Base-by-base conservation (phyloP, 1,139 yeast species). In the Pichia sp. region DNA sequence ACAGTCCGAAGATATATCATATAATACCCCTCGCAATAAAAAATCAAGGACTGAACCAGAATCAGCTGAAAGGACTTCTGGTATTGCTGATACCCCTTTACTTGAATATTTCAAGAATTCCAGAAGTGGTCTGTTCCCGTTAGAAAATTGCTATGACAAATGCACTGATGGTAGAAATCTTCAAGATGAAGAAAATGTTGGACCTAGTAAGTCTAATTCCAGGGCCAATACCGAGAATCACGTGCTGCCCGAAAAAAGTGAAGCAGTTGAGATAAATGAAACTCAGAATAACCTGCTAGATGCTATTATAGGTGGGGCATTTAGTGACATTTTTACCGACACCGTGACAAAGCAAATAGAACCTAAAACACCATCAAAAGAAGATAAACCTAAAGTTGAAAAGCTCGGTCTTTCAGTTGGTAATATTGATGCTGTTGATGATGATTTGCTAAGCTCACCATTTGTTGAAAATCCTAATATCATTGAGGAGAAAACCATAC, bases 311-410 rank as follows among this genome's bases (percentile, higher is more conserved):
- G 72, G 67, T 40, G 70, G 69, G 4, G 73, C 71, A 0, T 62
- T 74, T 4, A 81, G 79, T 55, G 84, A 80, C 2, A 78, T 78
- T 63, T 79, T 77, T 3, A 80, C 84, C 0, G 84, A 80, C 58
- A 80, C 84, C 0, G 65, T 79, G 3, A 60, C 65, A 1, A 60
- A 60, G 38, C 50, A 60, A 5, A 14, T 48, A 44, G 52, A 49
- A 30, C 31, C 48, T 31, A 54, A 30, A 50, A 49, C 45, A 55
- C 53, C 53, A 9, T 33, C 33, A 27, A 51, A 31, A 36, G 46
- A 44, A 12, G 34, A n/a, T 29, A n/a, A 43, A 12, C 6, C 45
- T 16, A 36, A 45, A 36, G 30, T 6, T 30, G 30, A 34, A 16
- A 36, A 36, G n/a, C 24, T 20, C 3, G 24, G 24, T 20, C 24